These are phyloP conservation scores for Phaeosphaeriaceae sp. DNA, from an alignment of 2,329 filamentous ascomycete genomes.

Conservation along the genomic window DNA sequence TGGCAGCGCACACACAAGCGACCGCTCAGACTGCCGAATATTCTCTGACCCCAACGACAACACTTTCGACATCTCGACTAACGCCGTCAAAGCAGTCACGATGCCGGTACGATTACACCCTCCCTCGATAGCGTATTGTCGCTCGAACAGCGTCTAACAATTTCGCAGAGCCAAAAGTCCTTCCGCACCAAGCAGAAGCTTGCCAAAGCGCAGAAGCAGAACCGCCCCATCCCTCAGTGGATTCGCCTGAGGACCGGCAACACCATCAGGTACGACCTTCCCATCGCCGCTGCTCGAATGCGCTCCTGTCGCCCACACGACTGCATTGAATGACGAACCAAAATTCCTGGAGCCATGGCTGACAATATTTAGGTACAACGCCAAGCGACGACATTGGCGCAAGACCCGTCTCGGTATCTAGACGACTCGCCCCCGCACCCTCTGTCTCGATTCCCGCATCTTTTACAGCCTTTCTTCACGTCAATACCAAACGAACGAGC, in stretches of 20 bases:
- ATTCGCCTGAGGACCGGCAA: conserved; percentile 98
- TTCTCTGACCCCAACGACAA: conserved; percentile 29
- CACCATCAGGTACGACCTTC: conserved; percentile 89
- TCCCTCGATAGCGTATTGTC: background rate
- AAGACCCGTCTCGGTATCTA: conserved; percentile 99
- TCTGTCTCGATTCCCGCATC: conserved; percentile 42
- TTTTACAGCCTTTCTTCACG: conserved; percentile 27
- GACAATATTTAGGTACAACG: conserved; percentile 83
- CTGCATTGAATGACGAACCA: background rate
- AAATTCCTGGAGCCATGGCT: conserved; percentile 7
- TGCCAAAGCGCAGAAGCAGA: conserved; percentile 99
- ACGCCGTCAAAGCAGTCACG: conserved; percentile 42
- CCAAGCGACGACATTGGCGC: conserved; percentile 99
- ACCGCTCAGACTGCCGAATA: conserved; percentile 3
- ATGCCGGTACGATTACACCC: conserved; percentile 46
- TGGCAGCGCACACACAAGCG: conserved; percentile 5
- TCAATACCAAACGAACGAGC: conserved; percentile 34
- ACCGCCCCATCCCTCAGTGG: conserved; percentile 99
- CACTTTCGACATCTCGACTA: conserved; percentile 43
- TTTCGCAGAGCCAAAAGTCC: conserved; percentile 91
- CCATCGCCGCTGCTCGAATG: conserved; percentile 1
- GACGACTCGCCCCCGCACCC: conserved; percentile 61
- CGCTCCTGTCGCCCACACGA: background rate
- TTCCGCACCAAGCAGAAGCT: conserved; percentile 99
- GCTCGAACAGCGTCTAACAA: conserved; percentile 15